These are phyloP conservation scores for Lolium perenne DNA, from an alignment of 176 grass and related monocot genomes.

Conservation along the genomic window DNA sequence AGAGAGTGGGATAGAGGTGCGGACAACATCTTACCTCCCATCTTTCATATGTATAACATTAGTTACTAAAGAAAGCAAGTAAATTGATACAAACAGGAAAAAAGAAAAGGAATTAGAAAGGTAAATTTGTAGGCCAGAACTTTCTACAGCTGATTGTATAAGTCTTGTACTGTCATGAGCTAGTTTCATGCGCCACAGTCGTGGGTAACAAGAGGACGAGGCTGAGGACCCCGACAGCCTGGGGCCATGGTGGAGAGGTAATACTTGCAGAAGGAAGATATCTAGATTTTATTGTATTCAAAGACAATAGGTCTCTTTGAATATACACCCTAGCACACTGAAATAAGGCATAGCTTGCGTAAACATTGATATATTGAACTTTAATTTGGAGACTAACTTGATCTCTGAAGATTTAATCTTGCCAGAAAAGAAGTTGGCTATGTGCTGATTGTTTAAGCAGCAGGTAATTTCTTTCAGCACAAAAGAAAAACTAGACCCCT, in stretches of 20 bases:
- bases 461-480: background rate
- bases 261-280: background rate
- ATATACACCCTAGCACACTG: background rate
- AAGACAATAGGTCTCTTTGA: background rate
- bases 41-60: background rate
- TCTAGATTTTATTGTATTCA: background rate
- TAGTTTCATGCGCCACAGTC: background rate
- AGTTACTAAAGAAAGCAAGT: background rate
- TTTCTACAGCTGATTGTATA: background rate
- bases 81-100: slow-evolving; percentile 2
- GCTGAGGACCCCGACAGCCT: background rate
- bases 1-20: background rate
- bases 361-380: background rate
- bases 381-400: background rate
- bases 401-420: background rate
- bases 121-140: background rate
- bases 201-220: background rate
- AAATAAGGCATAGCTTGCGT: background rate
- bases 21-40: background rate
- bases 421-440: background rate
- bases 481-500: no score
- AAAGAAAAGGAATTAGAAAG: background rate
- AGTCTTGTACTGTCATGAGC: background rate
- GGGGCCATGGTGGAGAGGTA: background rate
- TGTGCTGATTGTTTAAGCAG: background rate